phyloP scores from a whole-genome alignment of 768 basidiomycete species.

The Boletus sp. region DNA sequence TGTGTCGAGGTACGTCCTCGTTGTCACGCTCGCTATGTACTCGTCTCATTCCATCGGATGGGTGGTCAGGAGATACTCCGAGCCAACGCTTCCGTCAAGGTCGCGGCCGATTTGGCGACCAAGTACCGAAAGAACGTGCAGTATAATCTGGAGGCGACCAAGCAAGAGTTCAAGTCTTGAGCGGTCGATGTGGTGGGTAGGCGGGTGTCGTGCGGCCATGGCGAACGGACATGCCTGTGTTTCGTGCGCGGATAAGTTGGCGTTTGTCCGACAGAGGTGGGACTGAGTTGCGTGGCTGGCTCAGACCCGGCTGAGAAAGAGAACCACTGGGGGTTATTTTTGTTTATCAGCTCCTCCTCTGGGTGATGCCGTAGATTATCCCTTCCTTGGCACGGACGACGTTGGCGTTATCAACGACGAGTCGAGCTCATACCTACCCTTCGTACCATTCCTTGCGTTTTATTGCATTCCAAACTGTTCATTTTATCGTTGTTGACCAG shows the following conservation, averaged over 20 bases:
- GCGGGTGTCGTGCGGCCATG: too few species aligned
- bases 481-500: too few species aligned
- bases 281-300: too few species aligned
- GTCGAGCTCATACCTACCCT: neutral
- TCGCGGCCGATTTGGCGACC: conserved; percentile 77
- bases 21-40: neutral
- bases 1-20: conserved; percentile 63
- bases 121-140: conserved; percentile 93
- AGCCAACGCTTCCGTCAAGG: conserved; percentile 74
- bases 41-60: neutral
- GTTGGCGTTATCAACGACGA: neutral
- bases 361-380: neutral
- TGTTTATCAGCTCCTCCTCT: neutral
- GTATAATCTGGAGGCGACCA: conserved; percentile 83
- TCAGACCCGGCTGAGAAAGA: too few species aligned
- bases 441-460: neutral
- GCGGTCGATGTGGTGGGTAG: neutral
- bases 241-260: too few species aligned
- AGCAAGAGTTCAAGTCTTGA: conserved; percentile 26
- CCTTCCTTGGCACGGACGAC: too few species aligned
- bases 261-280: too few species aligned
- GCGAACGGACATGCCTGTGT: too few species aligned
- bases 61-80: conserved; percentile 67
- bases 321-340: neutral
- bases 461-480: too few species aligned